These are phyloP conservation scores for Colletotrichum sublineola DNA, from an alignment of 2,329 filamentous ascomycete genomes.

Conservation along the genomic window DNA sequence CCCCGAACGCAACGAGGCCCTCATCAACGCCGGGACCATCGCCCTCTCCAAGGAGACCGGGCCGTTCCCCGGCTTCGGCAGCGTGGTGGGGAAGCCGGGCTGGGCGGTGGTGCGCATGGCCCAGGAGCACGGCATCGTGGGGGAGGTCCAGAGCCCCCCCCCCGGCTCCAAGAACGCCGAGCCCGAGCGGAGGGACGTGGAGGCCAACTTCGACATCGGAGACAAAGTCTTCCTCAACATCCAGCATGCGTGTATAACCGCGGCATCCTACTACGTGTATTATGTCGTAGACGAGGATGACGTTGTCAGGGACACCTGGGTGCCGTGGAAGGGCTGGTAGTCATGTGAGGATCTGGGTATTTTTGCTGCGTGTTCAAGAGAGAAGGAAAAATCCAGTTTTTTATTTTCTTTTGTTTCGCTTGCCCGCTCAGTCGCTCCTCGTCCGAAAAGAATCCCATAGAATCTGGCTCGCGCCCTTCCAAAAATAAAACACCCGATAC, in stretches of 20 bases:
- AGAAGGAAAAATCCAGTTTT: not conserved
- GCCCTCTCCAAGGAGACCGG: slow-evolving; percentile 53
- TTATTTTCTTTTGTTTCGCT: not conserved
- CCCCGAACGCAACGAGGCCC: slow-evolving; percentile 54
- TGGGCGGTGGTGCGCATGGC: slow-evolving; percentile 54
- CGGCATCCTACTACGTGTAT: slow-evolving; percentile 52
- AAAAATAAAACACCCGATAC: not conserved
- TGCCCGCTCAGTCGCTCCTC: not conserved
- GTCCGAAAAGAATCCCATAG: not conserved
- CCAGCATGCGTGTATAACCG: slow-evolving; percentile 55
- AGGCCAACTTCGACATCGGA: slow-evolving; percentile 51
- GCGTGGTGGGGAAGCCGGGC: slow-evolving; percentile 46
- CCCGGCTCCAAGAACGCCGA: slow-evolving; percentile 37
- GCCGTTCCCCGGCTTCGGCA: slow-evolving; percentile 49
- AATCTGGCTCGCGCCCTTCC: not conserved
- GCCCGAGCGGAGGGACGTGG: slow-evolving; percentile 40
- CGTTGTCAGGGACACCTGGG: slow-evolving; percentile 51
- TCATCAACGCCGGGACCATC: slow-evolving; percentile 54
- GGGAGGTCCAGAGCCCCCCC: slow-evolving; percentile 7
- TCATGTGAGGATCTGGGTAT: not conserved
- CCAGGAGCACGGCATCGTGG: slow-evolving; percentile 55
- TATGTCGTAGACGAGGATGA: slow-evolving; percentile 54
- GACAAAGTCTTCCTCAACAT: slow-evolving; percentile 50
- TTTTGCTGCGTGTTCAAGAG: not conserved
- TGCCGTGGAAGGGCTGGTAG: slow-evolving; percentile 55